phyloP scores from a whole-genome alignment of 257 asterid genomes.

The Capsicum pubescens region DNA sequence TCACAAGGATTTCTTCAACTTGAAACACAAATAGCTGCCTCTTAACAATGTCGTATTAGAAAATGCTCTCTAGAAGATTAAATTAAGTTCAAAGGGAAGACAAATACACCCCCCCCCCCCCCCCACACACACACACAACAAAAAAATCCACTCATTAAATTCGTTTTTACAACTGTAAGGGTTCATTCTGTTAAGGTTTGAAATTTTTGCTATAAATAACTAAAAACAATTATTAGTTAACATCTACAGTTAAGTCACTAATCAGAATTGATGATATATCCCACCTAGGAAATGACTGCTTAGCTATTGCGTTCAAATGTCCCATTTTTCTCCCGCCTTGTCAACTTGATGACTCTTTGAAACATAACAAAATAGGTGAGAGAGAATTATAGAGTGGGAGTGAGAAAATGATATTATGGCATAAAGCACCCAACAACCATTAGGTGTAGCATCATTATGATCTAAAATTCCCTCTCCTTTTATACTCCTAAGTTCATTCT shows the following conservation, averaged over 20 bases:
- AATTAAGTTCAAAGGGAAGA: neutral
- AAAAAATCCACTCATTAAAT: too few species aligned
- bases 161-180: too few species aligned
- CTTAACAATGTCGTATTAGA: neutral
- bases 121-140: too few species aligned
- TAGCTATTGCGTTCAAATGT: conserved; percentile 47
- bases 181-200: neutral
- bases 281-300: conserved; percentile 44
- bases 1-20: neutral
- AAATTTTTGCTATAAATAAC: neutral
- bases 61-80: neutral
- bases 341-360: conserved; percentile 27
- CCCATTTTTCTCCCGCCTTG: conserved; percentile 34
- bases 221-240: neutral
- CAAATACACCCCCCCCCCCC: neutral
- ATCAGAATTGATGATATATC: conserved; percentile 28
- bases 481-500: conserved; percentile 12
- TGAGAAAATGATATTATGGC: neutral
- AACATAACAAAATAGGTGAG: conserved; percentile 3
- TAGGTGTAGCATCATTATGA: conserved; percentile 39
- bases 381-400: conserved; percentile 7
- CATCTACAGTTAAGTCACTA: neutral
- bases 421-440: conserved; percentile 30
- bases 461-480: conserved; percentile 25
- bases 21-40: neutral